Base-by-base conservation (phyloP, 768 basidiomycete genomes). In the Lyophyllum semitale region DNA sequence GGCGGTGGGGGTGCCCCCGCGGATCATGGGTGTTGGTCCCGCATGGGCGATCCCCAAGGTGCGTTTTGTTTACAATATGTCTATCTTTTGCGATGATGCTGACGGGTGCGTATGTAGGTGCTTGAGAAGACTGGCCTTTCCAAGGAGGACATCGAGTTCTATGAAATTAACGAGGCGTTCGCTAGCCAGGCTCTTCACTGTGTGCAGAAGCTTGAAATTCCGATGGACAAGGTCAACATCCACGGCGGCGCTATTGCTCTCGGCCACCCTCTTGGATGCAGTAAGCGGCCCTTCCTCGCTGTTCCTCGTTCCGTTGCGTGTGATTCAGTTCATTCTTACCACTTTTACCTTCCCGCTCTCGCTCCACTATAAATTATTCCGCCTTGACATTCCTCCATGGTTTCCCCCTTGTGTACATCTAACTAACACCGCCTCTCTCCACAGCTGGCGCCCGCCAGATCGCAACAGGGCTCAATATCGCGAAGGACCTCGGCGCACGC, bases 1-100 rank as follows among this genome's bases (percentile, higher is more conserved):
- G 26, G 82, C 77, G 29, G 83, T 88, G 11, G 95, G 95, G 61
- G 93, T 95, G n/a, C 89, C 91, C 5, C 92, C 92, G 49, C 82
- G 84, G 59, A 85, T 95, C 71, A 95, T 94, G 93, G 95, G 94
- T 64, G 85, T 96, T 63, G 95, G 94, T 51, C 94, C 95, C 3
- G 92, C 91, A 25, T 89, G 82, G 68, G 94, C 95, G 41, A 93
- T 95, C 63, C 94, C 93, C 44, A 82, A 83, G 56, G 62, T 63
- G 7, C 9, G 55, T 57, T 25, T 23, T 17, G 29, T 9, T 33
- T 45, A 9, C 23, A 7, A n/a, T 15, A 8, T 33, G 33, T 32
- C 17, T 35, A 2, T 23, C 22, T 2, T 48, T n/a, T 17, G 8
- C n/a, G 26, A 23, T 12, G 11, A 8, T 52, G 23, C 48, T 45